Base-by-base conservation (phyloP, 257 asterid genomes). In the Penstemon barbatus region DNA sequence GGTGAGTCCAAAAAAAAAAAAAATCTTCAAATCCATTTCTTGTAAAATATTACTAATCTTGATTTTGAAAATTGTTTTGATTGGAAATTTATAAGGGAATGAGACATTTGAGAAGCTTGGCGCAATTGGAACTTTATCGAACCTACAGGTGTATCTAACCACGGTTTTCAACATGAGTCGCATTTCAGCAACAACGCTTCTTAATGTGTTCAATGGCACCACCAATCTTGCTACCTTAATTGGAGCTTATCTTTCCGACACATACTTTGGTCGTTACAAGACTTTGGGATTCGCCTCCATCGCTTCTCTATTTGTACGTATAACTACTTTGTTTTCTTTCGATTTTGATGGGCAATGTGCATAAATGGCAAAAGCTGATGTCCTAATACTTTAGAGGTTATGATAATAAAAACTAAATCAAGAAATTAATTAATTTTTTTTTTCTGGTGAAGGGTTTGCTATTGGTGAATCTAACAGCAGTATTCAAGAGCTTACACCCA, bases 101-200 rank as follows among this genome's bases (percentile, higher is more conserved):
- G 97, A 90, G 71, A 84, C 97, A 0, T 90, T 90, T 69, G 95
- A 90, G 85, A 90, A 90, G 77, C 86, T 90, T 12, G 97, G 97
- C 57, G 84, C 95, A 3, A 85, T 89, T 10, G 96, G 96, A 1
- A 84, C 86, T 7, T 3, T 82, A 18, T 70, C 90, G 4, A 89
- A 87, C 67, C 79, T 89, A 8, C 80, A 82, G 69, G 79, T 89
- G 52, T 89, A 89, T 19, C 87, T 89, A 7, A 87, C 95, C 15
- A 41, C 84, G 1, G 89, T 89, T 8, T 90, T 90, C 91, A 82
- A 90, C 80, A 58, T 87, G 86, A 70, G 44, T 4, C 86, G 85
- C 57, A 74, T 86, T 38, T 69, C 88, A 4, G 91, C 95, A 1
- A 81, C 91, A 0, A 83, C 80, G 38, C 64, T 86, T 36, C 71